Conservation (phyloP, 2,329 filamentous ascomycete genomes). For the Aspergillus sp. region DNA sequence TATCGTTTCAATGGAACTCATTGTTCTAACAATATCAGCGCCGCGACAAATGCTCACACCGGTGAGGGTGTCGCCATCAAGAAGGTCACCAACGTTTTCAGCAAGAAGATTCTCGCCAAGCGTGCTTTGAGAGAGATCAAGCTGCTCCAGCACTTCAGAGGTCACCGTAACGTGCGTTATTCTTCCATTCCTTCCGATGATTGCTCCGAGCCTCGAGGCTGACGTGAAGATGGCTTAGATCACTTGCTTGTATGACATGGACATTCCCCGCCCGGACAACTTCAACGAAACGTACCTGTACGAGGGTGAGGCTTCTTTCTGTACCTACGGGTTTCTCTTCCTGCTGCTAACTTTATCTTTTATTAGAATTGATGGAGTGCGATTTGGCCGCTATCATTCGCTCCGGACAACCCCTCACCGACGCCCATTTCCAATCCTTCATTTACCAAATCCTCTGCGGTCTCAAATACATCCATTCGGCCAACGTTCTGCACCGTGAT, state of each 20-base stretch:
- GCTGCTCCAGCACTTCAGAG: slow-evolving; percentile 94
- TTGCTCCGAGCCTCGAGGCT: slow-evolving; percentile 30
- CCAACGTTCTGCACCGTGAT: slow-evolving; percentile 95
- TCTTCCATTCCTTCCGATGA: background rate
- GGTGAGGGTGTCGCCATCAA: slow-evolving; percentile 97
- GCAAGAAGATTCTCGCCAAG: slow-evolving; percentile 99
- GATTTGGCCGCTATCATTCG: slow-evolving; percentile 97
- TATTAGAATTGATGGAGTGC: slow-evolving; percentile 94
- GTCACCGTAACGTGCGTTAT: slow-evolving; percentile 74
- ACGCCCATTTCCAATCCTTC: slow-evolving; percentile 99
- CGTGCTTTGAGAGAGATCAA: slow-evolving; percentile 97
- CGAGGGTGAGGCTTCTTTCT: slow-evolving; percentile 68
- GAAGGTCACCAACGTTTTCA: slow-evolving; percentile 99
- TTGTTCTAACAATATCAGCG: slow-evolving; percentile 55
- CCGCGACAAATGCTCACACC: slow-evolving; percentile 86
- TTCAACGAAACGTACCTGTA: slow-evolving; percentile 99
- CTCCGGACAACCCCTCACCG: slow-evolving; percentile 93
- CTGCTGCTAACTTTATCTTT: background rate
- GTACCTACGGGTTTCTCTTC: too few relatives aligned
- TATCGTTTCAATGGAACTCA: background rate
- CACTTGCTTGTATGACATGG: slow-evolving; percentile 99
- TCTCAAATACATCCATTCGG: slow-evolving; percentile 98
- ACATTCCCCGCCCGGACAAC: slow-evolving; percentile 93
- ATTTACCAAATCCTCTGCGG: slow-evolving; percentile 99
- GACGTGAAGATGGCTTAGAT: slow-evolving; percentile 63